Evolutionary conservation across 1,139 yeast species (phyloP), one percentile per base, ranked within the genome.

Genomic region (Blastobotrys niveus): DNA sequence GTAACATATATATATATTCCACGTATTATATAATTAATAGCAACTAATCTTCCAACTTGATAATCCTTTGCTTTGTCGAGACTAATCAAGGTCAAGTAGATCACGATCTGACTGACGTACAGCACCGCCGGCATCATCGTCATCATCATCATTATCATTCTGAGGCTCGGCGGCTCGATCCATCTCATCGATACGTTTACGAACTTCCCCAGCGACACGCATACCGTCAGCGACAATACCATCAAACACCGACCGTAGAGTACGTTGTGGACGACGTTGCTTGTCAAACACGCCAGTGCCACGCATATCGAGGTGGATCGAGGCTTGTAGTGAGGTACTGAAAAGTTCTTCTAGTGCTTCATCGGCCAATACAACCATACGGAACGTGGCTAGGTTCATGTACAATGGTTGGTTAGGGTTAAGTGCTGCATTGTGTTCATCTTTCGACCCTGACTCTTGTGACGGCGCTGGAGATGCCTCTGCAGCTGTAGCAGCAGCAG

Each of bases 311-410:
- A 88, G 70, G 56, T 83, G 87, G 41, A 88, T 74, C 0, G 94
- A 77, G 7, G 71, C 63, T 43, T 82, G 74, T 38, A 82, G 71
- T 1, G 89, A 83, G 22, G 71, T 68, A 30, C 86, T 73, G 63
- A 91, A 91, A 52, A 89, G 77, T 34, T 83, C 68, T 61, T 91
- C 97, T 54, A 88, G 82, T 0, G 96, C 85, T 58, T 88, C 97
- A 62, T 89, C 96, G 0, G 97, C 96, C 14, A 91, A 71, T 3
- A 91, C 70, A 1, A 91, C 94, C 98, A 91, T 91, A 53, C 98
- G 72, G 67, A 91, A 91, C 0, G 96, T 88, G 0, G 97, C 89
- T 24, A 89, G 68, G 45, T 85, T 85, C 47, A 91, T 74, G 46
- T 70, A 78, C 17, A 83, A 79, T 0, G 95, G 95, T 10, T 80